Evolutionary conservation across 352 stramenopile genomes (phyloP), one percentile per base, ranked within the genome.

Genomic region (Blastocystis sp.): DNA sequence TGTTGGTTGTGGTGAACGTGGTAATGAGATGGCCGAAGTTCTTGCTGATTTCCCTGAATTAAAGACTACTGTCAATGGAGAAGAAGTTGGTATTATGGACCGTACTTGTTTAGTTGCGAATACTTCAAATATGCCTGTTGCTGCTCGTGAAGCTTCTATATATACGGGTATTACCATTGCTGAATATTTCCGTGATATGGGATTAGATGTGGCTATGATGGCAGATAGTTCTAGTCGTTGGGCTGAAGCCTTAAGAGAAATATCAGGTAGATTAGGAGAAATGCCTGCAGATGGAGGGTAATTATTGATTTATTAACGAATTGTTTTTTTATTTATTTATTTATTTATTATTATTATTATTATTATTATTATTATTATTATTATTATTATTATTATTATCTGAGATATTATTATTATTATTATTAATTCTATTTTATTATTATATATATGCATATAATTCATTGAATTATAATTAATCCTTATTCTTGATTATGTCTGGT

Each of bases 121-220:
- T 76, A 98, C 91, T n/a, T 95, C 85, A 73, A 98, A 98, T 81
- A 98, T 98, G 91, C 91, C 91, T 42, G 91, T 98, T 68, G 91
- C 91, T 43, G 91, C 91, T 23, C 87, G 91, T 77, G 91, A 98
- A 74, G 91, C 91, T 24, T 95, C 83, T 30, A 98, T 98, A 68
- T 98, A 99, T 80, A 99, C 91, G 39, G 81, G 83, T 42, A 96
- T 96, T 65, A 96, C 89, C 37, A 76, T 96, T 34, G 85, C 89
- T 41, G 86, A 96, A 73, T 96, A 96, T 75, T 96, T 95, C 77
- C 82, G 91, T 73, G 91, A 99, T 76, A 78, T 86, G 73, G 82
- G 83, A 31, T 94, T 95, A 84, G 95, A 98, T 70, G 89, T 98
- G 67, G 93, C 86, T 34, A 96, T 99, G 89, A 99, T 99, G 91